Base-by-base conservation (phyloP, 2,329 filamentous ascomycete species). In the Phaeophleospora eucalypticola region DNA sequence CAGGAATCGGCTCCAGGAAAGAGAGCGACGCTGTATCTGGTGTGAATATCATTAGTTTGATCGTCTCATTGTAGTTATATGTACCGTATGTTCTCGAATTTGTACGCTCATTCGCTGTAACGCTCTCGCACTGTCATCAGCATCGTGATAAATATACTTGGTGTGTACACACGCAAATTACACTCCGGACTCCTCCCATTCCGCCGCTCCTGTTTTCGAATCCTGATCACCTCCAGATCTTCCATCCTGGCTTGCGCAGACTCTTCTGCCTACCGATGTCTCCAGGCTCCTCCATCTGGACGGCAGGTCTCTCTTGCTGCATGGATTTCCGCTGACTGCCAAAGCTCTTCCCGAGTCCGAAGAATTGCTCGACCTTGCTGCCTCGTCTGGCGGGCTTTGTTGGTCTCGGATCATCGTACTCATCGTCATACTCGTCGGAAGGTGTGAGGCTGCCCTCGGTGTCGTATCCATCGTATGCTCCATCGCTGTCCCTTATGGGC, bases 301-400 rank as follows among this genome's bases (percentile, higher is more conserved):
- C n/a, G 16, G 38, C 42, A 21, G 41, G 33, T 36, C 57, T 14
- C 48, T 54, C 46, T 29, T 53, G 35, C 43, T 55, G 47, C 48
- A 49, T 29, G 3, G 41, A 45, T 39, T 38, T 43, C 41, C 44
- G 48, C 32, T 50, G 36, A 33, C 38, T 40, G 34, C 17, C 17
- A 9, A 24, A 24, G 2, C 36, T 38, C 17, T 42, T 16, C 4
- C 58, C 52, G 38, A 60, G 42, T 9, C 65, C 60, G 45, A 65
- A 57, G 41, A 65, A 64, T 16, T 59, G 48, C 27, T 63, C 63
- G 2, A 60, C 63, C 42, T 65, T 66, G 36, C 61, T 64, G 4
- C 54, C 51, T 17, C 57, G 52, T 17, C 61, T 51, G 7, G 41
- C 49, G 18, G 53, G 54, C 32, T 45, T 37, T 17, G 24, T 45